Percentiles rank a stretch among this genome's conserved stretches.
Conservation (phyloP, 2,329 filamentous ascomycete species). For the Exophiala sp. region DNA sequence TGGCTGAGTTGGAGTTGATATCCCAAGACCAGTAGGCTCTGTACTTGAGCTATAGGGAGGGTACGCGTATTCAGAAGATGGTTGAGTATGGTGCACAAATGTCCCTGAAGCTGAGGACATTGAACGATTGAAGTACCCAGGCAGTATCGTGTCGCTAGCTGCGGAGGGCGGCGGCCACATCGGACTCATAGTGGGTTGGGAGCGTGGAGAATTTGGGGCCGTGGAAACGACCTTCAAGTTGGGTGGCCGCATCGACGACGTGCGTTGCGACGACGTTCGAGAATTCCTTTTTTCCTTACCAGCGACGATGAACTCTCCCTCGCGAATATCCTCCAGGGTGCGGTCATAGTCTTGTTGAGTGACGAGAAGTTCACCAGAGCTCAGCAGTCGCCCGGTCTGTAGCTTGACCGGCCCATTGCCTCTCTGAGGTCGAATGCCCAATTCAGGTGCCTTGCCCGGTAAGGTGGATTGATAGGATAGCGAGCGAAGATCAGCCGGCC, state of each 20-base stretch:
- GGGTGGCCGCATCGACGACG: constrained; percentile 3
- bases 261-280: constrained; percentile 2
- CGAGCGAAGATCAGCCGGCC: constrained; percentile 9
- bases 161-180: constrained; percentile 9
- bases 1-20: constrained; percentile 4
- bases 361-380: constrained; percentile 27
- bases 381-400: constrained; percentile 27
- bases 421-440: constrained; percentile 24
- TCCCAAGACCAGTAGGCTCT: constrained; percentile 3
- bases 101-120: neutral
- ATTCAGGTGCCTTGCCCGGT: constrained; percentile 23
- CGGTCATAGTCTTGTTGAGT: constrained; percentile 26
- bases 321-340: constrained; percentile 26
- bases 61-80: constrained; percentile 1
- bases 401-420: constrained; percentile 30
- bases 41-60: neutral
- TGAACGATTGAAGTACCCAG: neutral
- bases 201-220: constrained; percentile 14
- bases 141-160: constrained; percentile 1
- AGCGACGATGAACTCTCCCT: constrained; percentile 27
- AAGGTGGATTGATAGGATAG: constrained; percentile 23
- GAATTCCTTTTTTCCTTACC: constrained; percentile 22
- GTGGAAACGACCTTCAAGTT: constrained; percentile 10
- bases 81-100: constrained; percentile 1
- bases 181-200: constrained; percentile 2